phyloP scores from a whole-genome alignment of 2,329 filamentous ascomycete species.

The Plenodomus tracheiphilus region DNA sequence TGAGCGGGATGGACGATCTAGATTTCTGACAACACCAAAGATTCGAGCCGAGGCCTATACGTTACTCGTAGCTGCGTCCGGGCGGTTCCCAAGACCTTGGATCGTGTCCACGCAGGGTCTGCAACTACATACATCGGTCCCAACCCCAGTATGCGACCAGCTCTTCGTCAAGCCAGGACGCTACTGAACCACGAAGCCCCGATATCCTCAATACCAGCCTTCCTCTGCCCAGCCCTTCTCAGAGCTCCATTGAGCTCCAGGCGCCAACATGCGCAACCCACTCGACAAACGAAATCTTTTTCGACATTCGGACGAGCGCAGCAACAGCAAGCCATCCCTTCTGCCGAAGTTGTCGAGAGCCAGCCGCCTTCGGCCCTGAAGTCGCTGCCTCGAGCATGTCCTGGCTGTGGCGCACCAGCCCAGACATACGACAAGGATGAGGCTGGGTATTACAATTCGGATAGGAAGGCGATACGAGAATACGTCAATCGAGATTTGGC shows the following conservation, averaged over 20 bases:
- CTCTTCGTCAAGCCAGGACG: conserved; percentile 32
- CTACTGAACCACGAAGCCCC: conserved; percentile 30
- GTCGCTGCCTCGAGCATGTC: conserved; percentile 57
- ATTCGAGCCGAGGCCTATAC: not conserved
- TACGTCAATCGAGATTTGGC: conserved; percentile 38
- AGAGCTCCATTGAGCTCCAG: conserved; percentile 14
- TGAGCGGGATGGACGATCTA: not conserved
- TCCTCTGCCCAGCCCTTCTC: conserved; percentile 42
- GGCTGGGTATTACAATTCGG: conserved; percentile 61
- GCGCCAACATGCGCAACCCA: conserved; percentile 7
- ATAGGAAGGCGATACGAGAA: conserved; percentile 52
- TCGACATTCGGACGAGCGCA: conserved; percentile 25
- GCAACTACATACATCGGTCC: not conserved
- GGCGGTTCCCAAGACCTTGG: not conserved
- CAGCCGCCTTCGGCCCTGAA: conserved; percentile 4
- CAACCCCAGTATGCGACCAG: conserved; percentile 35
- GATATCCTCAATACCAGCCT: conserved; percentile 36
- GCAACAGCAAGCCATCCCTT: conserved; percentile 18
- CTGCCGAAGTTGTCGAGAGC: conserved; percentile 2
- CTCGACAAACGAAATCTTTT: conserved; percentile 19
- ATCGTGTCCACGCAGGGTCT: not conserved
- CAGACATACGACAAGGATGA: conserved; percentile 59
- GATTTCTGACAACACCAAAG: not conserved
- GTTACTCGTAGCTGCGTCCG: no score
- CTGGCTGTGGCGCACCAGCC: conserved; percentile 65